Evolutionary conservation across 2,329 filamentous ascomycete species (phyloP).

Genomic region (Cladophialophora carrionii): DNA sequence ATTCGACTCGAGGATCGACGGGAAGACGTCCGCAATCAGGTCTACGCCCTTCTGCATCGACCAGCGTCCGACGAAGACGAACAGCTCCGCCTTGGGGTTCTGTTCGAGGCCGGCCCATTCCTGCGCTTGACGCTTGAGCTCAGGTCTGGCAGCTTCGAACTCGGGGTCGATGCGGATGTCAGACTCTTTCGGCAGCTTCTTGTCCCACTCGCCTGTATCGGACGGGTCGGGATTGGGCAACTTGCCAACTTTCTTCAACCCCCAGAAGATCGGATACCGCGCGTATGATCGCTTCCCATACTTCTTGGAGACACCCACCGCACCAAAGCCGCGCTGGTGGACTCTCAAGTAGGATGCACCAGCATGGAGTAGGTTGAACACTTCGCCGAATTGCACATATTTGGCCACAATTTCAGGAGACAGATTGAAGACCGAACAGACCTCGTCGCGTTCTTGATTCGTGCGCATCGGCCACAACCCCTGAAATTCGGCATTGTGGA

Average conservation of each 20-base stretch:
- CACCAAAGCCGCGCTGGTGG: slow-evolving; percentile 69
- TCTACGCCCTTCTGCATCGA: slow-evolving; percentile 71
- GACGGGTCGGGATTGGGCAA: slow-evolving; percentile 69
- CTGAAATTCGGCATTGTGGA: slow-evolving; percentile 72
- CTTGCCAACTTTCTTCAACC: slow-evolving; percentile 63
- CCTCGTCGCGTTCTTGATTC: slow-evolving; percentile 63
- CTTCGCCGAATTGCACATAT: slow-evolving; percentile 69
- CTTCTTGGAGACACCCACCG: slow-evolving; percentile 69
- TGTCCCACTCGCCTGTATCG: slow-evolving; percentile 65
- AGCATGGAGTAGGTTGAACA: slow-evolving; percentile 71
- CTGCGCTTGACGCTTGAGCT: slow-evolving; percentile 64
- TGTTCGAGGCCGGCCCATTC: slow-evolving; percentile 68
- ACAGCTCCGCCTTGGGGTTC: slow-evolving; percentile 64
- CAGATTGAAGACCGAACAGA: slow-evolving; percentile 68
- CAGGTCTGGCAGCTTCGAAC: slow-evolving; percentile 58
- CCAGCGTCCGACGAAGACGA: slow-evolving; percentile 72
- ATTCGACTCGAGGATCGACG: slow-evolving; percentile 63
- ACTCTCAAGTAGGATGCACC: slow-evolving; percentile 67
- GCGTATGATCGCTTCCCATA: slow-evolving; percentile 69
- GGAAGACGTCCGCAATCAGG: slow-evolving; percentile 69
- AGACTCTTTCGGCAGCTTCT: slow-evolving; percentile 54
- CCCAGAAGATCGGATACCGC: slow-evolving; percentile 71
- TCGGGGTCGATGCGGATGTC: slow-evolving; percentile 58
- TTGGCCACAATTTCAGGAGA: slow-evolving; percentile 59
- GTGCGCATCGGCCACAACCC: slow-evolving; percentile 70